A percentile compares a stretch with the other conserved stretches of the same genome.
These are phyloP conservation scores for Paraphoma sp. DNA, from an alignment of 2,329 filamentous ascomycete species.

Conservation along the genomic window DNA sequence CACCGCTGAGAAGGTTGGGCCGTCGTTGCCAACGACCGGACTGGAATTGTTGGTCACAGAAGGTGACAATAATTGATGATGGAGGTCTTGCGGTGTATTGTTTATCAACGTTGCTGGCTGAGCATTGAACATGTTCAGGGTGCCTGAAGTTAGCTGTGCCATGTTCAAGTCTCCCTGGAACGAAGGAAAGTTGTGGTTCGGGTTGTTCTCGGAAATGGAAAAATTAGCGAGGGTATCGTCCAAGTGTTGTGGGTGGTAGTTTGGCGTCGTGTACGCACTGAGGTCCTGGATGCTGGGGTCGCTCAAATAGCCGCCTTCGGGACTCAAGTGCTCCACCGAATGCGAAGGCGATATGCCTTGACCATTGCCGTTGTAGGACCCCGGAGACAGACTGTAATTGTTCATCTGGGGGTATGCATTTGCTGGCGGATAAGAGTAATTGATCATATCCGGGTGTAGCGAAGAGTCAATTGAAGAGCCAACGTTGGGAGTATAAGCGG, in stretches of 20 bases:
- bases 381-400: conserved; percentile 39
- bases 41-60: conserved; percentile 46
- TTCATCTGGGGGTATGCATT: conserved; percentile 33
- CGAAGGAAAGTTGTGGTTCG: conserved; percentile 25
- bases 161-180: conserved; percentile 34
- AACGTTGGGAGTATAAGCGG: conserved; percentile 39
- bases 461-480: conserved; percentile 46
- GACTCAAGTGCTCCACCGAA: conserved; percentile 48
- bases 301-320: conserved; percentile 42
- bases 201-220: conserved; percentile 35
- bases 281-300: conserved; percentile 41
- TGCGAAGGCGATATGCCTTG: conserved; percentile 46
- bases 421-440: conserved; percentile 37
- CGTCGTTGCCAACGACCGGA: conserved; percentile 42
- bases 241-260: conserved; percentile 38
- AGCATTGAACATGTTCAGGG: conserved; percentile 39
- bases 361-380: conserved; percentile 34
- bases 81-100: conserved; percentile 30
- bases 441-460: conserved; percentile 40
- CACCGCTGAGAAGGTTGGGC: conserved; percentile 21
- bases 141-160: conserved; percentile 34
- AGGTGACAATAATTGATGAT: conserved; percentile 44
- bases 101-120: conserved; percentile 29
- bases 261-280: conserved; percentile 43
- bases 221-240: conserved; percentile 37